Conservation (phyloP, 805 yeast species). For the Saturnispora bothae region DNA sequence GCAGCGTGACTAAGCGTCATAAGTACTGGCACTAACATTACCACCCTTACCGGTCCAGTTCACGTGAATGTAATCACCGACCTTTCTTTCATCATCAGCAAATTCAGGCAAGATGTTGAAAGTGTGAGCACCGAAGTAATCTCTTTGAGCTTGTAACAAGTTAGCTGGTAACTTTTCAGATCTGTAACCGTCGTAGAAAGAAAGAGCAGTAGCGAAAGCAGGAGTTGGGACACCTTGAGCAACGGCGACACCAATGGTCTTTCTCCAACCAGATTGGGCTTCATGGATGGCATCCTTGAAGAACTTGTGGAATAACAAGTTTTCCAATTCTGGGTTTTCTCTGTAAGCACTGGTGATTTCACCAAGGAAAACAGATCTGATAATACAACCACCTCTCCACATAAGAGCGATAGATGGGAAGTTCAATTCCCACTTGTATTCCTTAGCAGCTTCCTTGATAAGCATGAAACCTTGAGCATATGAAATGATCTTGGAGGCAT, state of each 20-base stretch:
- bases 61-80: conserved; percentile 76
- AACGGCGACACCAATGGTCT: conserved; percentile 67
- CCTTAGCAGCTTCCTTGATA: conserved; percentile 95
- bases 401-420: conserved; percentile 96
- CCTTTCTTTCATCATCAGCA: conserved; percentile 69
- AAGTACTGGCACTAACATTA: conserved; percentile 89
- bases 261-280: conserved; percentile 96
- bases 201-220: conserved; percentile 91
- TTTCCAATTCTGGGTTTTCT: conserved; percentile 85
- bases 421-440: conserved; percentile 94
- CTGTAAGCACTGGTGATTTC: conserved; percentile 96
- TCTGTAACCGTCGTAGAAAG: conserved; percentile 99
- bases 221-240: conserved; percentile 93
- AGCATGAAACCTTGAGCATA: conserved; percentile 99
- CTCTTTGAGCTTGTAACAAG: conserved; percentile 98
- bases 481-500: conserved; percentile 96
- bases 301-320: conserved; percentile 92
- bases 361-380: conserved; percentile 95
- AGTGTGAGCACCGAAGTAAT: conserved; percentile 99
- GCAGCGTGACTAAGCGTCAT: conserved; percentile 92
- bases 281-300: conserved; percentile 82
- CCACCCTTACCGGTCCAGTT: conserved; percentile 99
- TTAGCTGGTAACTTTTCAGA: conserved; percentile 92
- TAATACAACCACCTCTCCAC: conserved; percentile 99
- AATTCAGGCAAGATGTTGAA: conserved; percentile 86